These are phyloP conservation scores for Roridomyces roridus DNA, from an alignment of 768 basidiomycete genomes.

Conservation along the genomic window DNA sequence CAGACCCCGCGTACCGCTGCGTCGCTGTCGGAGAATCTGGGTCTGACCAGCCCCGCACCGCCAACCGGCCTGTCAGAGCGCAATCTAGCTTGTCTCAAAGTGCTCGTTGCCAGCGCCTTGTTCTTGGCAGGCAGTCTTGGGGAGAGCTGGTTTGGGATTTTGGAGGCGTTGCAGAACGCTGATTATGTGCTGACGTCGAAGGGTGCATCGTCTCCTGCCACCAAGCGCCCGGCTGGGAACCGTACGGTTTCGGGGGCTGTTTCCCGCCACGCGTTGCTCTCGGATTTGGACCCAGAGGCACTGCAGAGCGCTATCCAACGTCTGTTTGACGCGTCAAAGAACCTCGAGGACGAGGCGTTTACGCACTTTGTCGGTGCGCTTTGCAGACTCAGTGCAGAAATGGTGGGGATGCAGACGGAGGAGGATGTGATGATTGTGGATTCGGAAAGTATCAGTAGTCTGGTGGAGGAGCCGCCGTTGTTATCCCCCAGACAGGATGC, in stretches of 20 bases:
- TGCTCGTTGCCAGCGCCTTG: slow-evolving; percentile 75
- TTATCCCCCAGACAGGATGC: slow-evolving; percentile 49
- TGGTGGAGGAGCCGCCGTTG: slow-evolving; percentile 44
- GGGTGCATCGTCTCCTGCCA: slow-evolving; percentile 42
- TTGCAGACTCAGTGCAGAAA: slow-evolving; percentile 87
- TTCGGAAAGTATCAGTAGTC: slow-evolving; percentile 36
- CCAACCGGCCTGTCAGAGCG: slow-evolving; percentile 85
- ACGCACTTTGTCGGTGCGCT: slow-evolving; percentile 76
- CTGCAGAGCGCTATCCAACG: slow-evolving; percentile 78
- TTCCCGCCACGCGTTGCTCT: slow-evolving; percentile 63
- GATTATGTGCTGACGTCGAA: slow-evolving; percentile 86
- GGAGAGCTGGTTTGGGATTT: slow-evolving; percentile 90
- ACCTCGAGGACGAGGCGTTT: slow-evolving; percentile 84
- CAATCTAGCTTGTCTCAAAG: slow-evolving; percentile 90
- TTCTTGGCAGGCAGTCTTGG: slow-evolving; percentile 87
- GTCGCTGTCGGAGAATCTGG: slow-evolving; percentile 71
- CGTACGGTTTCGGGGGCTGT: slow-evolving; percentile 46
- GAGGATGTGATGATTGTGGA: slow-evolving; percentile 36
- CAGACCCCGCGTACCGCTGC: slow-evolving; percentile 66
- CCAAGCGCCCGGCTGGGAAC: slow-evolving; percentile 39
- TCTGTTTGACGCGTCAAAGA: slow-evolving; percentile 86
- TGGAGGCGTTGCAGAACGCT: slow-evolving; percentile 93
- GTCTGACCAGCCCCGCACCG: slow-evolving; percentile 56
- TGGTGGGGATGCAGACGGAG: slow-evolving; percentile 87
- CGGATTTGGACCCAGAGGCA: slow-evolving; percentile 78